Percentiles rank a stretch among this genome's conserved stretches.
Evolutionary conservation across 495 filamentous ascomycete genomes (phyloP).

Genomic region (Tuber microsphaerosporum): DNA sequence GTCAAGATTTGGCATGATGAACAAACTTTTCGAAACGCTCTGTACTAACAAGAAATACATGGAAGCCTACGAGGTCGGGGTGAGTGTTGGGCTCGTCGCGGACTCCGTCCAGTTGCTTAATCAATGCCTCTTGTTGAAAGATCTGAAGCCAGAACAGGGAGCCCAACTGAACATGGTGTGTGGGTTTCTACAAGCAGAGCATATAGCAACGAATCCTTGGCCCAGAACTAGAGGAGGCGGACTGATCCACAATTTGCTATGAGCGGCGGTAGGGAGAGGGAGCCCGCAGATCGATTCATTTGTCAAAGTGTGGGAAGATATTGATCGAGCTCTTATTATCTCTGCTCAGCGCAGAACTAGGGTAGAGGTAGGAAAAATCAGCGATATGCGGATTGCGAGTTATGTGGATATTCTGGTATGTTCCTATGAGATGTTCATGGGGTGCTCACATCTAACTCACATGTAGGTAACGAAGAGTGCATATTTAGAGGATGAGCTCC

Average conservation of each 20-base stretch:
- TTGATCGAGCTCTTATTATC: not conserved
- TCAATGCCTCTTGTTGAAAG: not conserved
- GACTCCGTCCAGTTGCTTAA: slow-evolving; percentile 12
- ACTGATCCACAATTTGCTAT: not conserved
- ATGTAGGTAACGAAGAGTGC: not conserved
- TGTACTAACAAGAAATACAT: not conserved
- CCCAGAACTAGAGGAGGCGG: not conserved
- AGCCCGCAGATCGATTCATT: no score
- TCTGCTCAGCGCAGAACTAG: not conserved
- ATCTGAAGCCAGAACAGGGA: not conserved
- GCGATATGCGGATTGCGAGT: no score
- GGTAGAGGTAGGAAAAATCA: not conserved
- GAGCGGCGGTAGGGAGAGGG: no score
- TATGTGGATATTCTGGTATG: slow-evolving; percentile 25
- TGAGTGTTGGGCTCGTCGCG: slow-evolving; percentile 10
- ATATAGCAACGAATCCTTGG: not conserved
- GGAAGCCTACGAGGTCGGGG: slow-evolving; percentile 19
- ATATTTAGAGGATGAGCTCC: not conserved
- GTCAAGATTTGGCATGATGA: slow-evolving; percentile 17
- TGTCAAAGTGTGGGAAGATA: no score
- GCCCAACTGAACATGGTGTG: not conserved
- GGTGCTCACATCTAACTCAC: not conserved
- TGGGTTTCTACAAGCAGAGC: slow-evolving; percentile 10
- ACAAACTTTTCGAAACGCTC: slow-evolving; percentile 13
- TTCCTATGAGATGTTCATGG: not conserved